These are phyloP conservation scores for Physcia stellaris DNA, from an alignment of 495 filamentous ascomycete species.

Conservation along the genomic window DNA sequence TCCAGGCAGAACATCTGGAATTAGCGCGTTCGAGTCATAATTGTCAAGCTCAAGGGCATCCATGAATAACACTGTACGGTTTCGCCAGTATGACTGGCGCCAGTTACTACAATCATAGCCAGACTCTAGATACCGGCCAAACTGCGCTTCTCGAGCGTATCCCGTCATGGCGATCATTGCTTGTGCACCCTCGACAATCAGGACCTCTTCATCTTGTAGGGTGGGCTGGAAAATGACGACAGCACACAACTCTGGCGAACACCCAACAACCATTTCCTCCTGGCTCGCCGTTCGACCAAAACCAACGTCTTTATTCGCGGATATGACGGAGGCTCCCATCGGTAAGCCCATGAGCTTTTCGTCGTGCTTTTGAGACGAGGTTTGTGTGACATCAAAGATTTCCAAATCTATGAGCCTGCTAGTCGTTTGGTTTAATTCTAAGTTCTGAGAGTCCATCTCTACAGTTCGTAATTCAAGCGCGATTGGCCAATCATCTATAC, in stretches of 20 bases:
- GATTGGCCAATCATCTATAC: no score
- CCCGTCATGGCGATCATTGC: slow-evolving; percentile 13
- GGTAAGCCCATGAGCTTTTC: no score
- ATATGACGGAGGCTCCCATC: slow-evolving; percentile 13
- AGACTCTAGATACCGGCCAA: slow-evolving; percentile 2
- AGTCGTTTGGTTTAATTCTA: no score
- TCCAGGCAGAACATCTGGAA: slow-evolving; percentile 11
- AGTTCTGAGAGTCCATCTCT: no score
- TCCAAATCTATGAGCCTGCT: no score
- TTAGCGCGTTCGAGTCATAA: background rate
- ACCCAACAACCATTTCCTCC: slow-evolving; percentile 16
- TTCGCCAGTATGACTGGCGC: no score
- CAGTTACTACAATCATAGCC: background rate
- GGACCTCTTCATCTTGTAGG: slow-evolving; percentile 7
- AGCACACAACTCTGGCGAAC: slow-evolving; percentile 16
- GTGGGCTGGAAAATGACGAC: slow-evolving; percentile 16
- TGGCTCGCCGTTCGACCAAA: slow-evolving; percentile 18
- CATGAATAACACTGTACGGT: slow-evolving; percentile 19
- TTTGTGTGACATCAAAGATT: no score
- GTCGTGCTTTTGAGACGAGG: no score
- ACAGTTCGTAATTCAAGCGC: no score
- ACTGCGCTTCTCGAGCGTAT: slow-evolving; percentile 7
- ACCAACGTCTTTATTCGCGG: slow-evolving; percentile 15
- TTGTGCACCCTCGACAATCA: slow-evolving; percentile 10
- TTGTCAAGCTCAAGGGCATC: slow-evolving; percentile 19